Base-by-base conservation (phyloP, 257 asterid species). In the Solanum corneliomulleri region DNA sequence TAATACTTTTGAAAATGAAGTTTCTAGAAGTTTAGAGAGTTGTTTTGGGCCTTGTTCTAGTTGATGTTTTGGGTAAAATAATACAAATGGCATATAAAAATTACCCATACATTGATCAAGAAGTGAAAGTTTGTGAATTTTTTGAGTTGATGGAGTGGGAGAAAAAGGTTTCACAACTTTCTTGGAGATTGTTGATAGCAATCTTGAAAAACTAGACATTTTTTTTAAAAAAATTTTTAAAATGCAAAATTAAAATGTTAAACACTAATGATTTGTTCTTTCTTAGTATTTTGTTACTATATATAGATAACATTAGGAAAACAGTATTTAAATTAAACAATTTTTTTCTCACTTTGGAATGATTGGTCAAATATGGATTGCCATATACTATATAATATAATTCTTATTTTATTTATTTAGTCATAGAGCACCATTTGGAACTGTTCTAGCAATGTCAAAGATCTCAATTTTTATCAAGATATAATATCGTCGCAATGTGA, bases 401-500 rank as follows among this genome's bases (percentile, higher is more conserved):
- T 8, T 49, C 60, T 2, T 49, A 49, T 58, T 9, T 58, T 18
- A 58, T 20, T 21, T 58, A 3, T 58, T 58, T 21, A 20, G 6
- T 21, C 68, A 52, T 18, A 52, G 4, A 52, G n/a, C 29, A 60
- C 29, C 29, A 49, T 49, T 49, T 15, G 60, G 21, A 49, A 49
- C 60, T 15, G 25, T 60, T 60, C 29, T 60, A 60, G 69, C 29
- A 52, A 25, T 64, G 72, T 64, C 72, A 64, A 25, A 64, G 72
- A n/a, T 64, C 0, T 1, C 71, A 64, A 64, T n/a, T 7, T 64
- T 64, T 64, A n/a, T 4, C 16, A 25, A n/a, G 4, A 25, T 1
- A 25, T 11, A 64, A 25, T 11, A 12, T 21, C 3, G 6, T 0
- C 3, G 2, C 3, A 1, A 12, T 5, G 3, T 25, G 20, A 49